Percentiles rank a stretch among this genome's conserved stretches.
Conservation (phyloP, 768 basidiomycete species). For the Mycena indigotica region DNA sequence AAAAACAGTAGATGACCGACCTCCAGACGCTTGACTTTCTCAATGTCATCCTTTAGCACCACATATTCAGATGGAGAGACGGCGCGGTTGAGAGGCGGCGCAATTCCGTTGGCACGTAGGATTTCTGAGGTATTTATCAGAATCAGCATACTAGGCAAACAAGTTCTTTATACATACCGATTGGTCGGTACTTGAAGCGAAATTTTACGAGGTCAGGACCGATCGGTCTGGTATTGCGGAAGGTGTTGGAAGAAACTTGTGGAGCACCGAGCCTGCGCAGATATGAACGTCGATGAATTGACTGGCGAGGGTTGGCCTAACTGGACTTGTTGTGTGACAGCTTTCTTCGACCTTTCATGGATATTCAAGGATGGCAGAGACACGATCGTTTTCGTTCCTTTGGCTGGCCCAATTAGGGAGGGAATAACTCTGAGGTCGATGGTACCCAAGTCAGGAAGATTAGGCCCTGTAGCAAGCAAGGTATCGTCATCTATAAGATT, state of each 20-base stretch:
- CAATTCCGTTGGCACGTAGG: neutral
- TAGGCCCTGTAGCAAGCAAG: conserved; percentile 9
- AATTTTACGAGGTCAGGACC: conserved; percentile 12
- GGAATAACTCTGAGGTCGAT: conserved; percentile 16
- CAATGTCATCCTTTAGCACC: neutral
- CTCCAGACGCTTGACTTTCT: neutral
- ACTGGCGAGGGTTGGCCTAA: neutral
- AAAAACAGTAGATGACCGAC: neutral
- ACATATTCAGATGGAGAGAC: no score
- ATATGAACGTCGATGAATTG: neutral
- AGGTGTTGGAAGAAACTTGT: conserved; percentile 10
- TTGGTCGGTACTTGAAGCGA: conserved; percentile 20
- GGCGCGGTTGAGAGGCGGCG: no score
- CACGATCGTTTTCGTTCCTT: neutral
- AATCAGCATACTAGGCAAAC: neutral
- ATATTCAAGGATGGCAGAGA: conserved; percentile 8
- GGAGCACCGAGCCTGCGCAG: conserved; percentile 14
- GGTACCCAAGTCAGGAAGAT: conserved; percentile 13
- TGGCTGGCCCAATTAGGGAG: conserved; percentile 8
- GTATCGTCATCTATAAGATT: conserved; percentile 13
- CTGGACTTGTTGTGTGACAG: conserved; percentile 18
- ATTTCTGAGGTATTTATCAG: neutral
- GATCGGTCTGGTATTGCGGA: neutral
- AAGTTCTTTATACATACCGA: conserved; percentile 2
- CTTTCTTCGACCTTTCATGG: conserved; percentile 18